These are phyloP conservation scores for Stramenopiles sp. DNA, from an alignment of 352 stramenopile genomes.

Conservation along the genomic window DNA sequence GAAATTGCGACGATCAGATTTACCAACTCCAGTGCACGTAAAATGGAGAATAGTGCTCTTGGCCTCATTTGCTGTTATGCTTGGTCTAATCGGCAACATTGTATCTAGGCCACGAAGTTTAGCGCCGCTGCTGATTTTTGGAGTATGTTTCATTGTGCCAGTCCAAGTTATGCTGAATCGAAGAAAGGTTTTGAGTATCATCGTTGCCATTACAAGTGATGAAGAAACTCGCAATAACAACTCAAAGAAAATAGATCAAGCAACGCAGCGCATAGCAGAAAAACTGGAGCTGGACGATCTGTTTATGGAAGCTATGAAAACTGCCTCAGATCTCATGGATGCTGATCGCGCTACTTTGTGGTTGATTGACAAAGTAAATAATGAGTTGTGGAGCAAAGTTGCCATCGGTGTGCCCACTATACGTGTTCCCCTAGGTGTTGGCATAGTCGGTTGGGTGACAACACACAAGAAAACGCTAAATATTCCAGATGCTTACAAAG, in stretches of 20 bases:
- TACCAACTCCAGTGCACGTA: background rate
- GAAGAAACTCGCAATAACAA: background rate
- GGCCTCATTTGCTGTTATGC: background rate
- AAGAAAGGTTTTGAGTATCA: background rate
- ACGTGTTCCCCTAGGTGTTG: slow-evolving; percentile 18
- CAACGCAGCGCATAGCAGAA: background rate
- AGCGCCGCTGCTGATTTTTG: background rate
- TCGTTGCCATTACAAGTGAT: background rate
- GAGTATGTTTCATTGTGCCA: background rate
- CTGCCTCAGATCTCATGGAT: slow-evolving; percentile 30
- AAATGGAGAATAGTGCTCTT: background rate
- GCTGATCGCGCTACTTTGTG: slow-evolving; percentile 67
- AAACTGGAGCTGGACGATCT: background rate
- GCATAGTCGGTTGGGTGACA: background rate
- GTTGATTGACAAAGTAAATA: slow-evolving; percentile 64
- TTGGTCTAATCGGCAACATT: background rate
- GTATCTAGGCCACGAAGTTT: background rate
- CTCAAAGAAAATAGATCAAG: background rate
- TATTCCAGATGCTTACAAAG: background rate
- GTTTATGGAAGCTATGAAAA: background rate
- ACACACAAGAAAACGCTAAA: background rate
- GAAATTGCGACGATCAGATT: background rate
- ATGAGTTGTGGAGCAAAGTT: slow-evolving; percentile 58
- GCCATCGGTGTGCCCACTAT: slow-evolving; percentile 44
- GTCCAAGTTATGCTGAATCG: background rate